Conservation (phyloP, 441 rosid species). For the Croton setiger region DNA sequence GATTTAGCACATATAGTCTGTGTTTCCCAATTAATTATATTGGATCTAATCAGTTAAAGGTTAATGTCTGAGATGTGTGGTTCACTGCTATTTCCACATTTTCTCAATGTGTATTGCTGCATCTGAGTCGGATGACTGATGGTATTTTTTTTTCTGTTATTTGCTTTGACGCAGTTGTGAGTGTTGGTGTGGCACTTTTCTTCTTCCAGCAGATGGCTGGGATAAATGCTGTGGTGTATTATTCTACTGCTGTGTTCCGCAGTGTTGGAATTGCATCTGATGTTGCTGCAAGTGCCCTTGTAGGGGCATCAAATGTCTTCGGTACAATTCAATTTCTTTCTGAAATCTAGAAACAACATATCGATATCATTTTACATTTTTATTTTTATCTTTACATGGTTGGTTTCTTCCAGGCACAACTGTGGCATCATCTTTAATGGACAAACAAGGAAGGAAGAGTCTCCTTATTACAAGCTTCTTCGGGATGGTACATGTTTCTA, state of each 20-base stretch:
- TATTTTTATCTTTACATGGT: neutral
- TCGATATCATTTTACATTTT: conserved; percentile 3
- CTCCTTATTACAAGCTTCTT: conserved; percentile 81
- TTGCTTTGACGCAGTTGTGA: conserved; percentile 67
- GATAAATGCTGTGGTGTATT: conserved; percentile 97
- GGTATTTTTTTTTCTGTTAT: conserved; percentile 8
- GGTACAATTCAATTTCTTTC: conserved; percentile 39
- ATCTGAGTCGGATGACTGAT: neutral
- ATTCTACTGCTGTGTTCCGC: conserved; percentile 95
- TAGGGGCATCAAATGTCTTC: conserved; percentile 94
- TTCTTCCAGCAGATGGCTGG: conserved; percentile 98
- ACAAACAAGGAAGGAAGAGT: conserved; percentile 93
- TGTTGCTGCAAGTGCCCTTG: conserved; percentile 98
- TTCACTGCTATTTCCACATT: too few relatives aligned
- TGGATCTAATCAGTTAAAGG: neutral
- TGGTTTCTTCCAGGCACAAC: conserved; percentile 66
- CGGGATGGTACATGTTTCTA: conserved; percentile 74
- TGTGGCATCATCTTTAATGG: conserved; percentile 96
- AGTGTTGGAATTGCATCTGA: conserved; percentile 89
- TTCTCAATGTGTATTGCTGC: too few relatives aligned
- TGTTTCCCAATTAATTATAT: neutral
- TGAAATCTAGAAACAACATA: neutral
- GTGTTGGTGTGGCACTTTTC: conserved; percentile 97
- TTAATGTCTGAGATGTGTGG: too few relatives aligned
- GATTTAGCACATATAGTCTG: neutral